Percentiles rank a stretch among this genome's conserved stretches.
Evolutionary conservation across 371 early-diverging fungal species (phyloP).

Genomic region (Mortierella sp.): DNA sequence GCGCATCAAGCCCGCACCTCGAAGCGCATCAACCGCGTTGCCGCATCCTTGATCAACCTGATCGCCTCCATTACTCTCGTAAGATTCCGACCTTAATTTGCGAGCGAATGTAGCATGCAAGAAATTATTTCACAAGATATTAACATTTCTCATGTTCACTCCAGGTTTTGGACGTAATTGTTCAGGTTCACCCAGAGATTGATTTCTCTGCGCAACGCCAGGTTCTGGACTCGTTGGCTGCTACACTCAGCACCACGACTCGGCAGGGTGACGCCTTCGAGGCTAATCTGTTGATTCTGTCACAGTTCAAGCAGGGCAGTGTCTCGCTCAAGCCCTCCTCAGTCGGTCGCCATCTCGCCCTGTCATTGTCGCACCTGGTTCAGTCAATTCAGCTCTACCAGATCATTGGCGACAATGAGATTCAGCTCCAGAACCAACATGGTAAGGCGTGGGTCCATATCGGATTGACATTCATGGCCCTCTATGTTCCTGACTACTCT

Average conservation of each 20-base stretch:
- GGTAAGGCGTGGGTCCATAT: constrained; percentile 72
- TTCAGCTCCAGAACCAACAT: constrained; percentile 39
- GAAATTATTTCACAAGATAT: not conserved
- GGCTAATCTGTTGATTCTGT: constrained; percentile 11
- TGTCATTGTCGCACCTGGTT: constrained; percentile 29
- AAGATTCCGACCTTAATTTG: not conserved
- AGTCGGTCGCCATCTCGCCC: constrained; percentile 39
- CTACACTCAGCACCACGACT: constrained; percentile 22
- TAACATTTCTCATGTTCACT: not conserved
- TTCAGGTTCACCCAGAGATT: constrained; percentile 36
- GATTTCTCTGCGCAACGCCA: constrained; percentile 25
- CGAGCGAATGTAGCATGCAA: not conserved
- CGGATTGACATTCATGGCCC: constrained; percentile 71
- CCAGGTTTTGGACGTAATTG: constrained; percentile 52
- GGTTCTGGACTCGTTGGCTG: constrained; percentile 21
- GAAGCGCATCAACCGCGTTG: constrained; percentile 53
- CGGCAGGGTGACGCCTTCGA: constrained; percentile 30
- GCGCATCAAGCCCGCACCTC: constrained; percentile 47
- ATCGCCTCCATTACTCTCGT: constrained; percentile 46
- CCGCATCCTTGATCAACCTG: constrained; percentile 52
- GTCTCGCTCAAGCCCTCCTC: constrained; percentile 41
- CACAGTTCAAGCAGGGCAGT: constrained; percentile 25
- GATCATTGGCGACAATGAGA: constrained; percentile 28
- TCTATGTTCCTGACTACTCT: constrained; percentile 83
- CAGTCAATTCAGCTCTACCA: constrained; percentile 39